Evolutionary conservation across 73 alveolate species (phyloP), one percentile per base, ranked within the genome.

Genomic region (Diophrys appendiculata): DNA sequence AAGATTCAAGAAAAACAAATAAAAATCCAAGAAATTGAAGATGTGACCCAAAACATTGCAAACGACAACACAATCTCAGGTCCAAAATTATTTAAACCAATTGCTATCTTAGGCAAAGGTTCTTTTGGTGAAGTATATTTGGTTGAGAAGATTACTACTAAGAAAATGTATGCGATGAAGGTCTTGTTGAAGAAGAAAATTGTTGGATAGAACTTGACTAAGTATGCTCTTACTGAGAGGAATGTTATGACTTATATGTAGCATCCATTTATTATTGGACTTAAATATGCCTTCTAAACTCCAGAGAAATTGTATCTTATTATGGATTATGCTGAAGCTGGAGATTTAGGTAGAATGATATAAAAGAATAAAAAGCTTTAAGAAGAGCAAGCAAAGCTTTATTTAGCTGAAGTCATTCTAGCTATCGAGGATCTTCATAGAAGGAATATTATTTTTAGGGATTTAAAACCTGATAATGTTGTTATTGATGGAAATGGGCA

Each of bases 171-270:
- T 68, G 97, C 97, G 25, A 92, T 92, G 97, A 92, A 92, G 82
- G 91, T 89, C 8, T 77, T 92, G 72, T 73, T 77, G 79, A 92
- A 92, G 80, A 73, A 72, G 52, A 77, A 82, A 78, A 88, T 92
- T 60, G 29, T 88, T n/a, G 95, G 90, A 65, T 90, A 95, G 68
- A 95, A 95, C 80, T 84, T 95, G 34, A 91, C 94, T 53, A 93
- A 89, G 89, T 95, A 95, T 91, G 99, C 98, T 3, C 73, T 95
- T 89, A 95, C 99, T 0, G 98, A 95, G 84, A 93, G 99, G 83
- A 93, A 93, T 72, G 99, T 95, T 65, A 88, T 95, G 92, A 85
- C 43, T 88, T 86, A 23, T 52, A 91, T 95, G 32, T 82, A 91
- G 26, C 94, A 90, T 60, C 99, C 99, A 0, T 95, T 95, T 83